These are phyloP conservation scores for Rhodocollybia butyracea DNA, from an alignment of 768 basidiomycete species.

Conservation along the genomic window DNA sequence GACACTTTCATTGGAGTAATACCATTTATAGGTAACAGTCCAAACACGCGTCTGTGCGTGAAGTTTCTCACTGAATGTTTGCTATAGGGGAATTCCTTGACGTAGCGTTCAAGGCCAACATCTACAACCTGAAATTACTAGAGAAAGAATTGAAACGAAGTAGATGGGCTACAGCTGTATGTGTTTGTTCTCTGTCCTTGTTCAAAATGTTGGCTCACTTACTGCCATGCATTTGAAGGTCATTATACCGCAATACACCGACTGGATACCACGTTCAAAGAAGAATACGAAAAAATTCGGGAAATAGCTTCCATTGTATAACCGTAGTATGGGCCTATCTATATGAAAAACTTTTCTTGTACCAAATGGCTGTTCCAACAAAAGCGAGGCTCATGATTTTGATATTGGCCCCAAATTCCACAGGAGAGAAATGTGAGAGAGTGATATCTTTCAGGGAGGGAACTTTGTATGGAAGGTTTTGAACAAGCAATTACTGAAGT, in stretches of 20 bases:
- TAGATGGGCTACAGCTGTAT: conserved; percentile 7
- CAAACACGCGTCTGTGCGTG: neutral
- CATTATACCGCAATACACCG: conserved; percentile 10
- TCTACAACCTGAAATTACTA: conserved; percentile 10
- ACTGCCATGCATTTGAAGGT: no score
- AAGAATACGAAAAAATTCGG: neutral
- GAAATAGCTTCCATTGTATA: no score
- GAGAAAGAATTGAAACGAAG: conserved; percentile 11
- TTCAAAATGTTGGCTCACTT: neutral
- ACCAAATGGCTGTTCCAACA: no score
- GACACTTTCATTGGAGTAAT: conserved; percentile 11
- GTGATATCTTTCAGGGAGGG: no score
- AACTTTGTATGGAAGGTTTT: no score
- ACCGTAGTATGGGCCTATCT: no score
- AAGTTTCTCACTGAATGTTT: no score
- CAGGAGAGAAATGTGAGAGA: no score
- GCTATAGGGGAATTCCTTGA: conserved; percentile 12
- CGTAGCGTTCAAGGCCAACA: conserved; percentile 12
- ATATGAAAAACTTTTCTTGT: no score
- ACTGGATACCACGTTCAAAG: conserved; percentile 5
- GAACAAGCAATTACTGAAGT: no score
- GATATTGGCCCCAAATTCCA: no score
- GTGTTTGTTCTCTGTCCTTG: neutral
- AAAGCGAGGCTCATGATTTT: no score
- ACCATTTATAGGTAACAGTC: neutral